Evolutionary conservation across 768 basidiomycete species (phyloP).

Genomic region (Lepiota subincarnata): DNA sequence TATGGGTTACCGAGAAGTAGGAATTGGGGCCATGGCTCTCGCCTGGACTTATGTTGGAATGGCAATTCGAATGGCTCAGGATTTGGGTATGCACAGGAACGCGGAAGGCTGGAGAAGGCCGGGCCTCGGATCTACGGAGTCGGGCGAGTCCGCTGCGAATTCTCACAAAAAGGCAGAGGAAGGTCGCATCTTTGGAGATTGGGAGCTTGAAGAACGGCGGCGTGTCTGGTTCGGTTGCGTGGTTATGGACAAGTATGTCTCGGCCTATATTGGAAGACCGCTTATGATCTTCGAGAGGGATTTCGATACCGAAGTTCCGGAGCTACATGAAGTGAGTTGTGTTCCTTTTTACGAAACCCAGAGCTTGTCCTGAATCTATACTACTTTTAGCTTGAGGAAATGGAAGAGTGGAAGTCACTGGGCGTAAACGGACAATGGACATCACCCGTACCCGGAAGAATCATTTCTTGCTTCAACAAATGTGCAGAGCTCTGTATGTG

Average conservation of each 20-base stretch:
- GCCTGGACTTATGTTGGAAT: slow-evolving; percentile 85
- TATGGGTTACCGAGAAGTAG: slow-evolving; percentile 81
- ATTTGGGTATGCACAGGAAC: slow-evolving; percentile 76
- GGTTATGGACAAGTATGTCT: slow-evolving; percentile 76
- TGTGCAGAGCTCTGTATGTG: slow-evolving; percentile 66
- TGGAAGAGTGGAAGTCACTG: slow-evolving; percentile 44
- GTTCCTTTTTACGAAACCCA: neutral
- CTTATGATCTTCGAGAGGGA: slow-evolving; percentile 72
- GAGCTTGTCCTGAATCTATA: slow-evolving; percentile 5
- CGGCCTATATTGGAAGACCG: slow-evolving; percentile 74
- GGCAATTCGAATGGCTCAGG: slow-evolving; percentile 92
- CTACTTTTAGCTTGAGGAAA: slow-evolving; percentile 53
- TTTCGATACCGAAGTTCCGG: slow-evolving; percentile 69
- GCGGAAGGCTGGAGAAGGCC: slow-evolving; percentile 74
- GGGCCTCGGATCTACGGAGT: slow-evolving; percentile 35
- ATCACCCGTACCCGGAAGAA: slow-evolving; percentile 39
- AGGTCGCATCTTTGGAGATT: slow-evolving; percentile 49
- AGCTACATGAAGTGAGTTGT: slow-evolving; percentile 48
- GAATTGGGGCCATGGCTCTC: slow-evolving; percentile 85
- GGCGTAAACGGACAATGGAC: slow-evolving; percentile 18
- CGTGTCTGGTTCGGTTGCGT: slow-evolving; percentile 79
- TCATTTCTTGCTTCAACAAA: slow-evolving; percentile 75
- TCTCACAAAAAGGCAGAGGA: neutral
- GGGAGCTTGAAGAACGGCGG: slow-evolving; percentile 66
- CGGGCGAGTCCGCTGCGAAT: neutral